Evolutionary conservation across 2,329 filamentous ascomycete species (phyloP).

Genomic region (Helotiales sp.): DNA sequence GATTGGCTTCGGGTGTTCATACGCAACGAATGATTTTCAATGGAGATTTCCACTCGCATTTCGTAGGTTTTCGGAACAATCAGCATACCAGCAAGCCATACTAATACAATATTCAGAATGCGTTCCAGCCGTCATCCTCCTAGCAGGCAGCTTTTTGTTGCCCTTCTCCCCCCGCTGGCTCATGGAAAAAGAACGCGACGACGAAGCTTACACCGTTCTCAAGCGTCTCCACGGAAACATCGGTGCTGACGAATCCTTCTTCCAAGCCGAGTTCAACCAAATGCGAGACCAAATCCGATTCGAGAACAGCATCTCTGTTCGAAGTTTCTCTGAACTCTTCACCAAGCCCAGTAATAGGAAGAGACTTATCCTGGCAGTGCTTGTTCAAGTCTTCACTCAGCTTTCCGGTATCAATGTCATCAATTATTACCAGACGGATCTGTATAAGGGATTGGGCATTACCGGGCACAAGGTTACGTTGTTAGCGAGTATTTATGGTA

Average conservation of each 20-base stretch:
- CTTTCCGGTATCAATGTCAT: conserved; percentile 50
- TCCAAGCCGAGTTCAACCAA: conserved; percentile 52
- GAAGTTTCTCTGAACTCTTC: conserved; percentile 50
- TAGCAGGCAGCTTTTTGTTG: conserved; percentile 51
- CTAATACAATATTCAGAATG: conserved; percentile 38
- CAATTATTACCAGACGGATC: conserved; percentile 54
- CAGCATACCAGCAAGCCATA: background rate
- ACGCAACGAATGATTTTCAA: background rate
- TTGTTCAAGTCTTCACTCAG: conserved; percentile 55
- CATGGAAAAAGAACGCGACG: conserved; percentile 50
- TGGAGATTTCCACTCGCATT: background rate
- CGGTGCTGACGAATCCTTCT: conserved; percentile 47
- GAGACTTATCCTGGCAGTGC: conserved; percentile 44
- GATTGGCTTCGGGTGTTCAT: background rate
- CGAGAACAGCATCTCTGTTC: conserved; percentile 51
- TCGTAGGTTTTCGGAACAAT: background rate
- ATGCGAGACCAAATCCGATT: conserved; percentile 51
- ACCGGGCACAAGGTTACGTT: conserved; percentile 53
- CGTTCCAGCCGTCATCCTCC: conserved; percentile 51
- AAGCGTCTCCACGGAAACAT: conserved; percentile 48
- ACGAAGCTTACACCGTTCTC: conserved; percentile 54
- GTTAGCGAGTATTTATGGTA: conserved; percentile 71
- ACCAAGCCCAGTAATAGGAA: conserved; percentile 19
- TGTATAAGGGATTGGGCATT: conserved; percentile 57
- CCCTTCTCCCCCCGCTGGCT: conserved; percentile 54